A percentile compares a stretch with the other conserved stretches of the same genome.
These are phyloP conservation scores for Massospora cicadina DNA, from an alignment of 371 early-diverging fungal genomes.

Conservation along the genomic window DNA sequence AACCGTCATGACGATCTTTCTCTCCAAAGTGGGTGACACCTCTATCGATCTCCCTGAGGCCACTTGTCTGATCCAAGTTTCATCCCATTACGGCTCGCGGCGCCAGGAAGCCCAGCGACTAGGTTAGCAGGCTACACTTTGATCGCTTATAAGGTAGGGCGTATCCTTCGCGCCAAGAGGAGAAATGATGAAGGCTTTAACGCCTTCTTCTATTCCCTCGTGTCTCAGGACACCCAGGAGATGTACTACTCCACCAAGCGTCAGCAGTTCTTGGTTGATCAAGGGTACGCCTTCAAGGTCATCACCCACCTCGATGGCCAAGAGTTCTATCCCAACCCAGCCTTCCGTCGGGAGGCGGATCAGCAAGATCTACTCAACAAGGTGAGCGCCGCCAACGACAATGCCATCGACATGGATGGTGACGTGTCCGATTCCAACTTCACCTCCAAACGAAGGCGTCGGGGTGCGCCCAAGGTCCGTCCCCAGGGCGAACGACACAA, in stretches of 20 bases:
- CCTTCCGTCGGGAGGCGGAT: conserved; percentile 44
- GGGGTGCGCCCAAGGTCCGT: neutral
- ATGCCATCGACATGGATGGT: conserved; percentile 39
- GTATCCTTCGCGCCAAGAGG: conserved; percentile 96
- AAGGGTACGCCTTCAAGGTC: conserved; percentile 98
- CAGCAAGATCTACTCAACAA: conserved; percentile 79
- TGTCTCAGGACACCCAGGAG: conserved; percentile 97
- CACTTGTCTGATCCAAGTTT: conserved; percentile 97
- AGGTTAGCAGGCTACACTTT: conserved; percentile 22
- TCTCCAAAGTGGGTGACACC: conserved; percentile 98
- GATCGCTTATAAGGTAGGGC: conserved; percentile 21
- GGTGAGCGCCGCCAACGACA: conserved; percentile 64
- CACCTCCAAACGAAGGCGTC: conserved; percentile 6
- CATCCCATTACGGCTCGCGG: conserved; percentile 97
- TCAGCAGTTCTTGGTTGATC: conserved; percentile 98
- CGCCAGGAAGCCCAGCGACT: conserved; percentile 99
- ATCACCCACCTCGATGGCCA: conserved; percentile 64
- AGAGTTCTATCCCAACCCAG: conserved; percentile 29
- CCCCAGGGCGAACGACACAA: neutral
- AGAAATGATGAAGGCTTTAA: conserved; percentile 96
- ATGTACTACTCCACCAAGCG: conserved; percentile 97
- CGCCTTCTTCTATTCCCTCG: conserved; percentile 97
- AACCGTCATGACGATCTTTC: conserved; percentile 85
- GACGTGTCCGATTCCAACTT: conserved; percentile 20
- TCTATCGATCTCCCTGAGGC: conserved; percentile 99